Evolutionary conservation across 2,329 filamentous ascomycete genomes (phyloP), one percentile per base, ranked within the genome.

Genomic region (Thelonectria olida): DNA sequence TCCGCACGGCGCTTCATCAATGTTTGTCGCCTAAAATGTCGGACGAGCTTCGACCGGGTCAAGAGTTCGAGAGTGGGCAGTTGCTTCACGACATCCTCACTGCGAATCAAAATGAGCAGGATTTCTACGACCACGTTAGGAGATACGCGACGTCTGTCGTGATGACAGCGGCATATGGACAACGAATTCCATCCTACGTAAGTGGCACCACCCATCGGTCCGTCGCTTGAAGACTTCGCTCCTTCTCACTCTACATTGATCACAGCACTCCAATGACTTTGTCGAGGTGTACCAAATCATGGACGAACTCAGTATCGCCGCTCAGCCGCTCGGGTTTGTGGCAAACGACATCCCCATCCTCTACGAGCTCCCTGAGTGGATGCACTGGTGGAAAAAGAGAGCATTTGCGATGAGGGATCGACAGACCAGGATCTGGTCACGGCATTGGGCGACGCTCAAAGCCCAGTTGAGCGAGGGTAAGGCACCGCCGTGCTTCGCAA

Each of bases 91-190:
- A 63, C n/a, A 49, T 65, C 9, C 25, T 63, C 2, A 15, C 49
- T 4, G 51, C 57, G 2, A 31, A 31, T 12, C 59, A 66, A 3
- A 47, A 60, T 8, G 58, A 63, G 15, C 36, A 17, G 31, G 42
- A 22, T 49, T 68, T 61, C n/a, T 67, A 63, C 45, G 58, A 60
- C 55, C 65, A 67, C 41, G 65, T 64, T 19, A 61, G 66, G 10
- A 54, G 65, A 15, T 69, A 68, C 48, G 65, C 67, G 3, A 62
- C 65, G 2, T 62, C 55, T 4, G 64, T 65, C 22, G 67, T 69
- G 27, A 65, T 69, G 64, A 56, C 58, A 2, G 60, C 66, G 15
- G 55, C 61, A 4, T 69, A 67, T 15, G 67, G 67, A 7, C 50
- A 63, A 36, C 66, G 65, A 1, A 54, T 69, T 1, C 61, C 62